Evolutionary conservation across 2,329 filamentous ascomycete species (phyloP).

Genomic region (Ophioceras dolichostomum): DNA sequence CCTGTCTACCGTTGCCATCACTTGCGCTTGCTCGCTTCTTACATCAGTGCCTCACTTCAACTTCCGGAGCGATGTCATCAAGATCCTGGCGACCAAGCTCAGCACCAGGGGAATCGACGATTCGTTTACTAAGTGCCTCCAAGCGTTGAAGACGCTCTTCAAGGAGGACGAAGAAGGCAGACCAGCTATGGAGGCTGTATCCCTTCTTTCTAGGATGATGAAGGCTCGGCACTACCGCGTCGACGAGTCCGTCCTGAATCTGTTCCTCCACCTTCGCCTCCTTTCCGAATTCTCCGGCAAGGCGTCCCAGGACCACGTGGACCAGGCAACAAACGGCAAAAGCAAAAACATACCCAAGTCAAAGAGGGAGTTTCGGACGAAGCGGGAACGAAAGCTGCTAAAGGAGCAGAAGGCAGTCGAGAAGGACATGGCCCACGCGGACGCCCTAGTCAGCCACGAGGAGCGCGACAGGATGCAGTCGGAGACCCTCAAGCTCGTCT

Average conservation of each 20-base stretch:
- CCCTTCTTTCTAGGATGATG: constrained; percentile 88
- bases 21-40: constrained; percentile 73
- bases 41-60: constrained; percentile 91
- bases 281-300: constrained; percentile 81
- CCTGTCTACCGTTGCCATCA: constrained; percentile 65
- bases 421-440: constrained; percentile 87
- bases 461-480: constrained; percentile 89
- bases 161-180: constrained; percentile 80
- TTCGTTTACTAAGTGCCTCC: constrained; percentile 65
- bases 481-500: constrained; percentile 91
- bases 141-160: constrained; percentile 73
- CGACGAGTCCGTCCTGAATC: constrained; percentile 76
- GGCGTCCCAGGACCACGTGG: constrained; percentile 65
- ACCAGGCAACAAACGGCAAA: constrained; percentile 37
- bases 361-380: constrained; percentile 79
- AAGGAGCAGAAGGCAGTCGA: constrained; percentile 81
- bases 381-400: constrained; percentile 68
- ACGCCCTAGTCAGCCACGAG: constrained; percentile 83
- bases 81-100: constrained; percentile 76
- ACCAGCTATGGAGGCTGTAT: constrained; percentile 75
- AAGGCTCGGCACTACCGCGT: constrained; percentile 72
- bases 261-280: constrained; percentile 80
- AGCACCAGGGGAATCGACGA: constrained; percentile 59
- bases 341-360: constrained; percentile 59
- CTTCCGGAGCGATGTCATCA: constrained; percentile 77